These are phyloP conservation scores for Thamnidium elegans DNA, from an alignment of 192 early-diverging fungal genomes.

Conservation along the genomic window DNA sequence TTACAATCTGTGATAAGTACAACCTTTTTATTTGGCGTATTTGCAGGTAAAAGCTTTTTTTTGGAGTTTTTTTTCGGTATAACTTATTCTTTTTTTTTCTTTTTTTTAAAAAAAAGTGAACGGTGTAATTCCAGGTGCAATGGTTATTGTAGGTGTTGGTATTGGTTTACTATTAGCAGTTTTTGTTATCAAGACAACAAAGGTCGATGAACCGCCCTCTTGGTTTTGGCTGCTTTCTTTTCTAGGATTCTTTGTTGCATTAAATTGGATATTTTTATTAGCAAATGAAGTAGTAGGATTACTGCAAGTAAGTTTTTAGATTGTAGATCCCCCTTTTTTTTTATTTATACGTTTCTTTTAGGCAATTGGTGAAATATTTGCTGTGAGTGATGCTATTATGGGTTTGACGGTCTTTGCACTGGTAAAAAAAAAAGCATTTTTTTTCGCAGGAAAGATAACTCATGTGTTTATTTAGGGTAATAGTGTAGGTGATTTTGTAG, in stretches of 20 bases:
- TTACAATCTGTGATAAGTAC: constrained; percentile 7
- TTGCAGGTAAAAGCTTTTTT: constrained; percentile 4
- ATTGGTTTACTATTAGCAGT: constrained; percentile 35
- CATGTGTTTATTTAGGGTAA: constrained; percentile 49
- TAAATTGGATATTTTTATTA: constrained; percentile 85
- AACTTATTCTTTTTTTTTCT: neutral
- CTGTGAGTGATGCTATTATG: constrained; percentile 75
- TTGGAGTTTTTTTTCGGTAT: neutral
- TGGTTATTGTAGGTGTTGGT: constrained; percentile 23
- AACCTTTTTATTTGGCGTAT: constrained; percentile 4
- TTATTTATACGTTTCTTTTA: neutral
- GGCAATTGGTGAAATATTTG: constrained; percentile 72
- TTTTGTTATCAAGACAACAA: constrained; percentile 28
- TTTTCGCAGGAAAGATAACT: neutral
- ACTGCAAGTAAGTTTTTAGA: constrained; percentile 46
- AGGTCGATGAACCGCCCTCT: constrained; percentile 35
- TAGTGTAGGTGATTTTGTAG: constrained; percentile 84
- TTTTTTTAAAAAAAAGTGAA: constrained; percentile 15
- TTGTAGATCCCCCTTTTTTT: neutral
- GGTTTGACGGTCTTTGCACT: constrained; percentile 84
- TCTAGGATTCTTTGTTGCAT: constrained; percentile 70
- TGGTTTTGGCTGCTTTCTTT: constrained; percentile 47
- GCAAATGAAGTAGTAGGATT: constrained; percentile 87
- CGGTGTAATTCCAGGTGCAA: constrained; percentile 17
- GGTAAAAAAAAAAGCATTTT: constrained; percentile 32